Conservation (phyloP, 2,329 filamentous ascomycete genomes). For the Beauveria varroae region DNA sequence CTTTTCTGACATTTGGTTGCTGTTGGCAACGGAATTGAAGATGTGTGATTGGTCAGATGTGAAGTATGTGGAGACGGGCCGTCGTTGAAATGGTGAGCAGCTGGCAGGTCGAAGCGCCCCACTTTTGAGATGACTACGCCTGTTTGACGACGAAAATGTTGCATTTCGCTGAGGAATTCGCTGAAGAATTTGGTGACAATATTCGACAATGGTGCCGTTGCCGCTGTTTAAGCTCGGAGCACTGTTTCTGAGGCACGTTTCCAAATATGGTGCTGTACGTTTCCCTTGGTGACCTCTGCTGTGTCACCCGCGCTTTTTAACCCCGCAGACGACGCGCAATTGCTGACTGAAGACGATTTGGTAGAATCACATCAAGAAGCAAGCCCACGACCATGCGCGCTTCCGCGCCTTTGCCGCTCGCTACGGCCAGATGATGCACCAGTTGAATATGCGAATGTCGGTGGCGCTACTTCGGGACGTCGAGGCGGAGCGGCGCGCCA, state of each 20-base stretch:
- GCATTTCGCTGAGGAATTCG: not conserved
- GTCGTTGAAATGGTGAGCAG: not conserved
- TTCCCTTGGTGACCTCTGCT: not conserved
- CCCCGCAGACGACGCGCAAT: not conserved
- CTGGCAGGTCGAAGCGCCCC: slow-evolving; percentile 1
- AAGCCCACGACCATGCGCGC: slow-evolving; percentile 55
- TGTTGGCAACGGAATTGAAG: slow-evolving; percentile 20
- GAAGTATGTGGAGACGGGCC: not conserved
- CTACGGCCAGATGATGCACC: slow-evolving; percentile 58
- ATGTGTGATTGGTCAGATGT: not conserved
- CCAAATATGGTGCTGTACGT: slow-evolving; percentile 62
- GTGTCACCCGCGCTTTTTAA: not conserved
- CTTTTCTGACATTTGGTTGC: slow-evolving; percentile 24
- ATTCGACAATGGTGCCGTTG: slow-evolving; percentile 52
- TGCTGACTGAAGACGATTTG: not conserved
- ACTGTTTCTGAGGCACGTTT: slow-evolving; percentile 57
- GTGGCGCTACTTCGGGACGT: slow-evolving; percentile 52
- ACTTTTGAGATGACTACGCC: slow-evolving; percentile 4
- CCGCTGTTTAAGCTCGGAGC: slow-evolving; percentile 61
- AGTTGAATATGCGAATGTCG: slow-evolving; percentile 58
- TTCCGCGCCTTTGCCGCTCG: slow-evolving; percentile 54
- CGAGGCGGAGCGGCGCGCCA: slow-evolving; percentile 50
- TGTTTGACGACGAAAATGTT: not conserved
- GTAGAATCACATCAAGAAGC: slow-evolving; percentile 58
- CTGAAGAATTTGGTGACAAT: not conserved